Percentiles rank a stretch among this genome's conserved stretches.
phyloP scores from a whole-genome alignment of 2,329 filamentous ascomycete genomes.

The Claviceps pazoutovae region DNA sequence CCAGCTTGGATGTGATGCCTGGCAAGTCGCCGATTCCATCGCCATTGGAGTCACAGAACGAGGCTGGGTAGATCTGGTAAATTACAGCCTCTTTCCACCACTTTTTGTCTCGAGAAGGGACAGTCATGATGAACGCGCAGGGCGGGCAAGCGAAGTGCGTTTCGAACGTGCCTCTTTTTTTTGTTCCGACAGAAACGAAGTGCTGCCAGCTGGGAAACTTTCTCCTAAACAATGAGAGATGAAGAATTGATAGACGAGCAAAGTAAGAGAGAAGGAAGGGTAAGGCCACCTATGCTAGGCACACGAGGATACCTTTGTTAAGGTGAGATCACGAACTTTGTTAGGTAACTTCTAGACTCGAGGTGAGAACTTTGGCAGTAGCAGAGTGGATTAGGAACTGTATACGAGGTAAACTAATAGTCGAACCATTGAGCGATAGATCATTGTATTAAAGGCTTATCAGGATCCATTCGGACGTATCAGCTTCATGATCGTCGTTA shows the following conservation, averaged over 20 bases:
- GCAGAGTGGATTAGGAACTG: background rate
- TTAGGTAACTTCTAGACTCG: background rate
- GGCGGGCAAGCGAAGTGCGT: too few relatives aligned
- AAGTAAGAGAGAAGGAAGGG: background rate
- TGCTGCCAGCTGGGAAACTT: too few relatives aligned
- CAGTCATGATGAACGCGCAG: constrained; percentile 11
- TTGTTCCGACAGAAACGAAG: background rate
- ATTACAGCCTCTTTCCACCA: constrained; percentile 47
- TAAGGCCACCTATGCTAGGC: background rate
- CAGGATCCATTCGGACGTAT: too few relatives aligned
- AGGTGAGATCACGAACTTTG: background rate
- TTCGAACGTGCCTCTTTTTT: background rate
- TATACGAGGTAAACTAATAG: too few relatives aligned
- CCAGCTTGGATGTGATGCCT: constrained; percentile 48
- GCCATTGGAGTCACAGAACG: constrained; percentile 41
- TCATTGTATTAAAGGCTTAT: too few relatives aligned
- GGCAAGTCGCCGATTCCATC: constrained; percentile 48
- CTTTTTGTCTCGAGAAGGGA: constrained; percentile 9
- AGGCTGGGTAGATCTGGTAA: constrained; percentile 47
- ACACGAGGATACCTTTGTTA: background rate
- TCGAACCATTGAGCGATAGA: too few relatives aligned
- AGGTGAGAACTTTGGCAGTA: background rate
- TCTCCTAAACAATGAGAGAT: too few relatives aligned
- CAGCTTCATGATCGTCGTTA: too few relatives aligned
- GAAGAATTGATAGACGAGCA: too few relatives aligned